These are phyloP conservation scores for Rhizopogon vesiculosus DNA, from an alignment of 768 basidiomycete species.

Conservation along the genomic window DNA sequence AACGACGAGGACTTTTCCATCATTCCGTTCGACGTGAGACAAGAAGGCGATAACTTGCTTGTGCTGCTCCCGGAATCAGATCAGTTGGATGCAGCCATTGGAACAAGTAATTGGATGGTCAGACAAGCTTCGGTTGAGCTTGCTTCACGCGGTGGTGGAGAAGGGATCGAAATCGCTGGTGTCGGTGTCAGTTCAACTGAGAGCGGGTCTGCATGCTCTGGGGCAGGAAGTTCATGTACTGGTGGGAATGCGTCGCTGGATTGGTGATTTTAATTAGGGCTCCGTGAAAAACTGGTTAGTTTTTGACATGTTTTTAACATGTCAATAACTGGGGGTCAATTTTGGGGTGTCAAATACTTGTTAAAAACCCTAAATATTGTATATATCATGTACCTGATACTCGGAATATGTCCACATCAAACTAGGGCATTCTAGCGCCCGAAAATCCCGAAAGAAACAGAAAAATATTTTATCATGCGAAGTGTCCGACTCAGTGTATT, in stretches of 20 bases:
- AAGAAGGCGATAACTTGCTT: conserved; percentile 38
- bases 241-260: conserved; percentile 8
- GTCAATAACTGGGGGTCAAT: no score
- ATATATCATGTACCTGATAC: no score
- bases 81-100: conserved; percentile 57
- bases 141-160: conserved; percentile 19
- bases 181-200: neutral
- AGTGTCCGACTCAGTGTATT: no score
- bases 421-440: no score
- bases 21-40: conserved; percentile 54
- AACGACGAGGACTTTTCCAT: conserved; percentile 58
- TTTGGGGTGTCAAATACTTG: no score
- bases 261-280: no score
- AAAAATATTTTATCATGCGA: no score
- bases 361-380: no score
- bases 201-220: conserved; percentile 4
- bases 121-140: conserved; percentile 45
- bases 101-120: conserved; percentile 62
- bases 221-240: neutral
- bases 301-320: no score
- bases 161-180: conserved; percentile 33
- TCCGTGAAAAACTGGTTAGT: no score
- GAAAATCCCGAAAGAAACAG: no score
- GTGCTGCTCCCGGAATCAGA: conserved; percentile 47
- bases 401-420: no score